phyloP scores from a whole-genome alignment of 495 filamentous ascomycete genomes.

The Achaetomiella virescens region DNA sequence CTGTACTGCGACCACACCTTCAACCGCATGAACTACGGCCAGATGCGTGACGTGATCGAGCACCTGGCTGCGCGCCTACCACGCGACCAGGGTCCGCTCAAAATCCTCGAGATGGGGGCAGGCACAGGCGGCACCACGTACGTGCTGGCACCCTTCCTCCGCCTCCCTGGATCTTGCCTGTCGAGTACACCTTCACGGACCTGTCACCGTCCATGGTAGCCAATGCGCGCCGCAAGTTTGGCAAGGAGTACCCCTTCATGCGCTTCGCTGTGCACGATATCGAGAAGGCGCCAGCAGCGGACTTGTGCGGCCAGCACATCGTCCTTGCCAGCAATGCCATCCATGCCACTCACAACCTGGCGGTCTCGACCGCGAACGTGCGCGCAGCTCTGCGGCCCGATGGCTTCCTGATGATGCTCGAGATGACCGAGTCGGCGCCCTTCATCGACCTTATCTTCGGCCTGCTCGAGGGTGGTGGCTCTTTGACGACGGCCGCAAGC shows the following conservation, averaged over 20 bases:
- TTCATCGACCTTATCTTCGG: conserved; percentile 49
- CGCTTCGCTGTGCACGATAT: conserved; percentile 44
- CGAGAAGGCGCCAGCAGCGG: conserved; percentile 45
- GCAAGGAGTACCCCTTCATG: conserved; percentile 22
- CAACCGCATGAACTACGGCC: not conserved
- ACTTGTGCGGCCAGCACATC: conserved; percentile 41
- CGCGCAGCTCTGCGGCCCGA: conserved; percentile 35
- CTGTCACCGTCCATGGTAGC: not conserved
- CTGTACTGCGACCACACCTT: not conserved
- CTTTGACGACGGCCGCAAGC: conserved; percentile 25
- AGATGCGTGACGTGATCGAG: not conserved
- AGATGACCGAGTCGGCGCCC: conserved; percentile 31
- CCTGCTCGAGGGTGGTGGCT: conserved; percentile 51
- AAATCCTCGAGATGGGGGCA: not conserved
- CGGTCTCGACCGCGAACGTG: conserved; percentile 26
- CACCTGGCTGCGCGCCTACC: not conserved
- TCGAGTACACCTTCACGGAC: not conserved
- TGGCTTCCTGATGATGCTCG: conserved; percentile 35
- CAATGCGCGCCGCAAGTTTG: not conserved
- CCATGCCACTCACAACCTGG: conserved; percentile 38
- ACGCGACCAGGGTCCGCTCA: not conserved
- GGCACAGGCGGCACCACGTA: conserved; percentile 8
- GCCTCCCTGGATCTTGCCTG: not conserved
- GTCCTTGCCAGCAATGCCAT: conserved; percentile 48
- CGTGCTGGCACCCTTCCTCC: not conserved